These are phyloP conservation scores for Rhodotorula toruloides DNA, from an alignment of 768 basidiomycete species.

Conservation along the genomic window DNA sequence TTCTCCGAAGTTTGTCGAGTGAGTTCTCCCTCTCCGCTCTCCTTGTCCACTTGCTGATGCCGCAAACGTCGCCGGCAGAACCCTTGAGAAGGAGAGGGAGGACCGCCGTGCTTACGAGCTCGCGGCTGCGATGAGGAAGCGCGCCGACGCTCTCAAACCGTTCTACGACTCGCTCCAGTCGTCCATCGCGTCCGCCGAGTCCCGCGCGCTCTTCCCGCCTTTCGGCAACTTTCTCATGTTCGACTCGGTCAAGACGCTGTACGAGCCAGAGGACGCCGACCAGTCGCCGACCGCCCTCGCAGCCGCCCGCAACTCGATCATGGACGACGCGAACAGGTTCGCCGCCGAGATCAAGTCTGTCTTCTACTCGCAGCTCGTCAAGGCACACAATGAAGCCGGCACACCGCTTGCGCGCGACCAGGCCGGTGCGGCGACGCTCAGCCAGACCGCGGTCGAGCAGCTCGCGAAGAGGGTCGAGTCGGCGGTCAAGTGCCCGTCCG, in stretches of 20 bases:
- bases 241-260: conserved; percentile 5
- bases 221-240: conserved; percentile 25
- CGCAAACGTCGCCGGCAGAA: background rate
- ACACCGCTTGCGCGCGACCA: background rate
- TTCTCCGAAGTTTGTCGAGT: conserved; percentile 1
- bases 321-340: background rate
- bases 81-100: conserved; percentile 2
- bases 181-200: background rate
- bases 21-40: background rate
- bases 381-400: background rate
- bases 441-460: background rate
- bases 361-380: background rate
- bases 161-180: conserved; percentile 6
- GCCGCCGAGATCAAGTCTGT: background rate
- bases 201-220: conserved; percentile 18
- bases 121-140: background rate
- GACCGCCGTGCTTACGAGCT: background rate
- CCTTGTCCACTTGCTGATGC: too few species aligned
- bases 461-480: background rate
- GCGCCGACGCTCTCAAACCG: conserved; percentile 1
- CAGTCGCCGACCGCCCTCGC: background rate
- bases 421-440: background rate
- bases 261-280: conserved; percentile 1
- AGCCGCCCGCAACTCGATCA: background rate
- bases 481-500: background rate